Conservation (phyloP, 2,329 filamentous ascomycete species). For the Microdochium trichocladiopsis region DNA sequence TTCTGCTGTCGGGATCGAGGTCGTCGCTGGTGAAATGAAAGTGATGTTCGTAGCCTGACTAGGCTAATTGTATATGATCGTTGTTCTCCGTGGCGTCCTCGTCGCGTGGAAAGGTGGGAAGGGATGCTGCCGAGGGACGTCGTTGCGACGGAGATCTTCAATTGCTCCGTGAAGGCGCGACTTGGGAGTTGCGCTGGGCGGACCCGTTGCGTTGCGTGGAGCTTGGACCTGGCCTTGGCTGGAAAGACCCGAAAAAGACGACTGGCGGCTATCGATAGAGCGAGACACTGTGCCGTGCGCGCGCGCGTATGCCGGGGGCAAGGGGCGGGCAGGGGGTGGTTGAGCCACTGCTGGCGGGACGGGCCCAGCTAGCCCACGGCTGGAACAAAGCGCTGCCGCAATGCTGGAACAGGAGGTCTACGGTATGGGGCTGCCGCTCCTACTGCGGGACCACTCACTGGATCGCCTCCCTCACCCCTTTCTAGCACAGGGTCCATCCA, state of each 20-base stretch:
- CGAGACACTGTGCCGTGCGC: background rate
- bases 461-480: background rate
- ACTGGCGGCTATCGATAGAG: background rate
- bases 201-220: background rate
- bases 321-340: background rate
- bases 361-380: background rate
- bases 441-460: background rate
- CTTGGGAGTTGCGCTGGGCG: background rate
- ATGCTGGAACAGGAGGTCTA: background rate
- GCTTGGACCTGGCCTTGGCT: constrained; percentile 1
- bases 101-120: too few species aligned
- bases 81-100: too few species aligned
- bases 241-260: background rate
- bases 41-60: background rate
- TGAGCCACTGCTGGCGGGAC: background rate
- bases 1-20: background rate
- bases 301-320: background rate
- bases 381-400: background rate
- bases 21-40: background rate
- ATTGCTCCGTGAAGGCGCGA: background rate
- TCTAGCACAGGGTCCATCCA: background rate
- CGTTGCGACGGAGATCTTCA: background rate
- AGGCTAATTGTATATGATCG: too few species aligned
- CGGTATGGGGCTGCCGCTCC: background rate
- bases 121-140: too few species aligned